Conservation (phyloP, 2,329 filamentous ascomycete species). For the Fusarium cyanostomum region DNA sequence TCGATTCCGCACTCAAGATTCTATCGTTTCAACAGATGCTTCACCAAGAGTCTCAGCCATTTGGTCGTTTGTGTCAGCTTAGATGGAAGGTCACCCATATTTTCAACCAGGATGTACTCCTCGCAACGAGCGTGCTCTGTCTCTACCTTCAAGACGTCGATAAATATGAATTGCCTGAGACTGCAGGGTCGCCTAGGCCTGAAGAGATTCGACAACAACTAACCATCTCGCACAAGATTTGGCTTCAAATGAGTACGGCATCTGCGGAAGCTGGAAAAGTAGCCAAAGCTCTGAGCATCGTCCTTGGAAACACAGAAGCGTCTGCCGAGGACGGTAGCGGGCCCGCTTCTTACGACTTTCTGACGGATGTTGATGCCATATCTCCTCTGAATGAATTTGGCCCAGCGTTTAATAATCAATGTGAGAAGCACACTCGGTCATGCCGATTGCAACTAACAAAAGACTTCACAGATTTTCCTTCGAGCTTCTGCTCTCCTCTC, state of each 20-base stretch:
- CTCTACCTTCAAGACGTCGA: constrained; percentile 25
- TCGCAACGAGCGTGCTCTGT: constrained; percentile 26
- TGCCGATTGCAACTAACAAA: constrained; percentile 15
- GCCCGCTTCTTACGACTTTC: constrained; percentile 7
- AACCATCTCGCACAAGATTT: constrained; percentile 21
- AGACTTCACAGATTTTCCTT: constrained; percentile 15
- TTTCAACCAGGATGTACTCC: constrained; percentile 24
- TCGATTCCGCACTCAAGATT: constrained; percentile 25
- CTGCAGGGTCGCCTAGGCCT: constrained; percentile 1
- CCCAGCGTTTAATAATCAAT: constrained; percentile 18
- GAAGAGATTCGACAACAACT: constrained; percentile 22
- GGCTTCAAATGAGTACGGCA: constrained; percentile 18
- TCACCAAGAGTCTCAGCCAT: constrained; percentile 26
- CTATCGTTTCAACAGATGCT: constrained; percentile 25
- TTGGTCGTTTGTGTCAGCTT: constrained; percentile 20
- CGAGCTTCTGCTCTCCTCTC: constrained; percentile 22
- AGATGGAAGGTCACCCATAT: constrained; percentile 22
- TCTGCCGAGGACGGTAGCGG: not conserved
- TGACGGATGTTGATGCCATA: constrained; percentile 15
- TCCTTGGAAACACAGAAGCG: constrained; percentile 19
- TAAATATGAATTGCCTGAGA: constrained; percentile 16
- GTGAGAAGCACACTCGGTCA: constrained; percentile 14
- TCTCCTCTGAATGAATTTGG: constrained; percentile 3
- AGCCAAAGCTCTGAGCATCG: constrained; percentile 23
- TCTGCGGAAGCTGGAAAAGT: constrained; percentile 26